Base-by-base conservation (phyloP, 495 filamentous ascomycete genomes). In the Neurospora cerealis region DNA sequence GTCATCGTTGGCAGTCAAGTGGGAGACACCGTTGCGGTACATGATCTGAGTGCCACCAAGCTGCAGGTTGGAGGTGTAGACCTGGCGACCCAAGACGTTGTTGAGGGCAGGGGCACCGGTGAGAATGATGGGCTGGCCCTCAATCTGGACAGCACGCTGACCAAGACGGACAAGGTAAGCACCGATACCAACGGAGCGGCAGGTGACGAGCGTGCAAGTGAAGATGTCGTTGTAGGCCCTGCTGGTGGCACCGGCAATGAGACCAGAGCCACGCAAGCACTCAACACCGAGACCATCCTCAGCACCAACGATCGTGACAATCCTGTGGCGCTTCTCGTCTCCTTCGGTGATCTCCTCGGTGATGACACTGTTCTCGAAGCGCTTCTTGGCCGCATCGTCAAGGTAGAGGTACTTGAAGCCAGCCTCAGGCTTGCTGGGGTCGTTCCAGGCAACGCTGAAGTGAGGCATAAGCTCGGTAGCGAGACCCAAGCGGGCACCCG, bases 321-420 rank as follows among this genome's bases (percentile, higher is more conserved):
- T 97, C 88, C 93, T 96, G 87, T 98, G 89, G 69, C 96, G 90
- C 73, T 92, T 91, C 86, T 99, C 94, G 46, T 95, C 95, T 73
- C 93, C 91, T 74, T 97, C 95, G 28, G 84, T 85, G 73, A 98
- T 85, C 74, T 90, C 86, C 85, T 98, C 95, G 2, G 94, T 97
- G 80, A 98, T 93, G 76, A 99, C 96, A 72, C 91, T 89, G 76
- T 93, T 93, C 80, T 95, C 92, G 79, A 98, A 96, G 73, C 91
- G 91, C 82, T 92, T 89, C 88, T 97, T 96, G 77, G 91, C 87
- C 78, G 93, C 93, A 4, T 92, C 90, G 44, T 90, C 95, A 74
- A 99, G 88, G 84, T 98, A 99, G n/a, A 99, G 90, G 82, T 99
- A 99, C 82, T 96, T 96, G 89, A 99, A 98, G 69, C 96, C 96